These are phyloP conservation scores for Inga laurina DNA, from an alignment of 306 rosid species.

Conservation along the genomic window DNA sequence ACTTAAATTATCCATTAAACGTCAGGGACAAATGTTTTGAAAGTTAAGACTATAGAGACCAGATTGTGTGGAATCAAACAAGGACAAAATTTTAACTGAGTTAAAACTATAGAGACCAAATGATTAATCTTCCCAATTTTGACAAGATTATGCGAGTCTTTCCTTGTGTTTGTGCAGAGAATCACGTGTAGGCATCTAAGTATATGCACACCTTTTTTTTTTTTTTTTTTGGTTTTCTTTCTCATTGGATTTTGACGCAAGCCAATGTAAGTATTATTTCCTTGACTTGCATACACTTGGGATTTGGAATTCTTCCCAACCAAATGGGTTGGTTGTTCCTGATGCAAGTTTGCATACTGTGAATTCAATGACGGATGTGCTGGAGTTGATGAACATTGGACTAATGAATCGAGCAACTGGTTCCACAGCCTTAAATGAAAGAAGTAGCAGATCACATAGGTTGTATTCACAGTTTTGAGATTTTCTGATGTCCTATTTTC, in stretches of 20 bases:
- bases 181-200: neutral
- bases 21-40: no score
- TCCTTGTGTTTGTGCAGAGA: neutral
- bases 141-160: neutral
- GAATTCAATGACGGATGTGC: slow-evolving; percentile 74
- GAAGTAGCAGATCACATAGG: slow-evolving; percentile 99
- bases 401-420: slow-evolving; percentile 79
- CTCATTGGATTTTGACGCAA: slow-evolving; percentile 5
- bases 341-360: slow-evolving; percentile 96
- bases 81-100: neutral
- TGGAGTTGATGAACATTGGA: slow-evolving; percentile 83
- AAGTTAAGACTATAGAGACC: neutral
- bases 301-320: slow-evolving; percentile 95
- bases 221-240: slow-evolving; percentile 17
- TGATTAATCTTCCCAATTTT: neutral
- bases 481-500: slow-evolving; percentile 21
- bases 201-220: neutral
- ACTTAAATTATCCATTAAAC: neutral
- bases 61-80: neutral
- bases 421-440: slow-evolving; percentile 93
- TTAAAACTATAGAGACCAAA: neutral
- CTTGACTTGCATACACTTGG: slow-evolving; percentile 99
- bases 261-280: slow-evolving; percentile 38
- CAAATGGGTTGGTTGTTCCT: slow-evolving; percentile 97
- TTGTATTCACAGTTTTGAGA: slow-evolving; percentile 31